These are phyloP conservation scores for Lathyrus oleraceus DNA, from an alignment of 306 rosid species.

Conservation along the genomic window DNA sequence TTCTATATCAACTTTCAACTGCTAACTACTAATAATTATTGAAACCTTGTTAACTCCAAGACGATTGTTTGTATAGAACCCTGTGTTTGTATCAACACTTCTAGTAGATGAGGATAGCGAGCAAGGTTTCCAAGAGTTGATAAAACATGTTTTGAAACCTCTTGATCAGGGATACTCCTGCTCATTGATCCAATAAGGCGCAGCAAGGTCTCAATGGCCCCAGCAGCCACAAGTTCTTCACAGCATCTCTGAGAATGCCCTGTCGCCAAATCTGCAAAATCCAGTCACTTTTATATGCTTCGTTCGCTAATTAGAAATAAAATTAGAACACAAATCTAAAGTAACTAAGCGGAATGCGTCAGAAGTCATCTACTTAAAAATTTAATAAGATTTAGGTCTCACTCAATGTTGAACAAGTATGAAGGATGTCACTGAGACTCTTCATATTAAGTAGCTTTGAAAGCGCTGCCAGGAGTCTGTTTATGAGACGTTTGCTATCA, in stretches of 20 bases:
- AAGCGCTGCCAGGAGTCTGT: conserved; percentile 48
- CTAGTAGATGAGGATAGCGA: conserved; percentile 73
- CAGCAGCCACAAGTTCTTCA: conserved; percentile 83
- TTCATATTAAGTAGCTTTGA: conserved; percentile 46
- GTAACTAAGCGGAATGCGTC: conserved; percentile 21
- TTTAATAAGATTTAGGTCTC: conserved; percentile 24
- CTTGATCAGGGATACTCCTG: conserved; percentile 94
- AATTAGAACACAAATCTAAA: conserved; percentile 7
- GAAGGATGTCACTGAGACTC: conserved; percentile 50
- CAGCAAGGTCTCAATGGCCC: conserved; percentile 72
- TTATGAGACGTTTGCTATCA: conserved; percentile 80
- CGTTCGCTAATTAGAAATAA: neutral
- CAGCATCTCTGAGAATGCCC: conserved; percentile 83
- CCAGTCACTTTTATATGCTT: conserved; percentile 1
- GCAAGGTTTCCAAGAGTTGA: conserved; percentile 82
- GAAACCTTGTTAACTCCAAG: conserved; percentile 69
- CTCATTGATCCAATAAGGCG: conserved; percentile 72
- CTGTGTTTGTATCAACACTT: conserved; percentile 53
- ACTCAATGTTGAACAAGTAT: conserved; percentile 85
- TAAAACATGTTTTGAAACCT: conserved; percentile 63
- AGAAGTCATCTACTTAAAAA: neutral
- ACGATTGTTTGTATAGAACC: conserved; percentile 62
- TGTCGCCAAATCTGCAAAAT: conserved; percentile 74
- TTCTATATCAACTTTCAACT: conserved; percentile 10
- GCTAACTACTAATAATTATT: neutral